Percentiles rank a stretch among this genome's conserved stretches.
Conservation (phyloP, 2,329 filamentous ascomycete species). For the Colletotrichum tropicale region DNA sequence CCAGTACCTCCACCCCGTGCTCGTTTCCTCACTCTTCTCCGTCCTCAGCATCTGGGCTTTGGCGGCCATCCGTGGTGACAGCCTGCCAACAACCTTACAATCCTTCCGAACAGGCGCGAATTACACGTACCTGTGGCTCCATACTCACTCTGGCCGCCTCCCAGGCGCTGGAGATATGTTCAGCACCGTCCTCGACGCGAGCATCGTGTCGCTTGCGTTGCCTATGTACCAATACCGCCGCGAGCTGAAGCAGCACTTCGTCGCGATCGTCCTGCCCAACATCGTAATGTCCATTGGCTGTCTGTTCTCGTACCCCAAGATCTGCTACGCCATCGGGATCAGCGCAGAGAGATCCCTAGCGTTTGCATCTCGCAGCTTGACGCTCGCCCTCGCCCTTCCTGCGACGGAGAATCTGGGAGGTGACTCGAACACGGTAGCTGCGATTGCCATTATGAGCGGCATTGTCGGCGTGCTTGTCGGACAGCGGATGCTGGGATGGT, state of each 20-base stretch:
- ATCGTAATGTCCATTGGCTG: conserved; percentile 55
- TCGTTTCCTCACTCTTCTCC: conserved; percentile 58
- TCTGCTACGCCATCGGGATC: conserved; percentile 62
- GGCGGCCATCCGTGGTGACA: conserved; percentile 46
- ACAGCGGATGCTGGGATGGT: conserved; percentile 46
- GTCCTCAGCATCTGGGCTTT: conserved; percentile 59
- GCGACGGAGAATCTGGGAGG: conserved; percentile 61
- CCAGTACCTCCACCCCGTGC: conserved; percentile 61
- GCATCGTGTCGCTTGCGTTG: conserved; percentile 62
- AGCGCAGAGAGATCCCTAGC: conserved; percentile 54
- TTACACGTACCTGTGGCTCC: conserved; percentile 57
- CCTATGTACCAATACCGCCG: conserved; percentile 66
- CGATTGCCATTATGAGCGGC: conserved; percentile 63
- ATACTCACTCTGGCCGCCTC: conserved; percentile 27
- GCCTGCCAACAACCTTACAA: conserved; percentile 43
- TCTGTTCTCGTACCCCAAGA: conserved; percentile 60
- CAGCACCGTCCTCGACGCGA: conserved; percentile 58
- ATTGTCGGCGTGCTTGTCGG: conserved; percentile 64
- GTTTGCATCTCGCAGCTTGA: conserved; percentile 61
- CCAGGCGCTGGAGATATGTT: conserved; percentile 65
- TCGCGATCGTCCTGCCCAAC: conserved; percentile 59
- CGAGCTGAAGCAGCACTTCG: conserved; percentile 58
- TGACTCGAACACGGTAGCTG: conserved; percentile 59
- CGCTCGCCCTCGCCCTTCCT: conserved; percentile 63
- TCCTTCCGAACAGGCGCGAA: conserved; percentile 57